Percentiles rank a stretch among this genome's conserved stretches.
Evolutionary conservation across 2,329 filamentous ascomycete genomes (phyloP).

Genomic region (Fusarium setosum): DNA sequence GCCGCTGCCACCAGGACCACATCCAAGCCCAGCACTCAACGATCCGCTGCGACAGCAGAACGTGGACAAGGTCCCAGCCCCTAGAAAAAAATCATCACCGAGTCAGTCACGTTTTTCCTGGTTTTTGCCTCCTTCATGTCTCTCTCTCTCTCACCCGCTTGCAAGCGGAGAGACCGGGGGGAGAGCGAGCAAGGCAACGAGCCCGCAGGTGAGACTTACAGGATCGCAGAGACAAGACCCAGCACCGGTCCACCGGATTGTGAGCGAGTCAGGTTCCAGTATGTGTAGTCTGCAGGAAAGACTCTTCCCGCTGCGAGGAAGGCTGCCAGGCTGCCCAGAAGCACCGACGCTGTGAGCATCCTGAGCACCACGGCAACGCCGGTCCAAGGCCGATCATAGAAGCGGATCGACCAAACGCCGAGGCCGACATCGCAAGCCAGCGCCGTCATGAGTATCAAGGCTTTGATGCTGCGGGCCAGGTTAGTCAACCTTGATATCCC

Average conservation of each 20-base stretch:
- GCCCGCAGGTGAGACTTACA: conserved; percentile 39
- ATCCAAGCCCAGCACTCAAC: conserved; percentile 36
- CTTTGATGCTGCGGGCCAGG: conserved; percentile 31
- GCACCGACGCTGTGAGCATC: conserved; percentile 45
- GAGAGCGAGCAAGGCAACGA: too few species aligned
- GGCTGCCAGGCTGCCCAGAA: conserved; percentile 51
- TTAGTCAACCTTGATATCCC: conserved; percentile 8
- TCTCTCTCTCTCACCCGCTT: background rate
- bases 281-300: conserved; percentile 50
- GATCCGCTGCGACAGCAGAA: conserved; percentile 34
- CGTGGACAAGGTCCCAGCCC: conserved; percentile 39
- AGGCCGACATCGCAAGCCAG: conserved; percentile 49
- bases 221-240: conserved; percentile 50
- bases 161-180: background rate
- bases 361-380: conserved; percentile 48
- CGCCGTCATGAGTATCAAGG: conserved; percentile 46
- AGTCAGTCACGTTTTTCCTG: conserved; percentile 13
- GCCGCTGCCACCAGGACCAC: conserved; percentile 35
- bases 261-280: conserved; percentile 48
- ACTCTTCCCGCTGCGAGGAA: conserved; percentile 50
- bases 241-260: conserved; percentile 48
- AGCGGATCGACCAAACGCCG: conserved; percentile 49
- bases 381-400: conserved; percentile 45
- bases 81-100: conserved; percentile 6
- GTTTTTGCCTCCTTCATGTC: background rate